Base-by-base conservation (phyloP, 2,329 filamentous ascomycete genomes). In the Sarocladiaceae sp. region DNA sequence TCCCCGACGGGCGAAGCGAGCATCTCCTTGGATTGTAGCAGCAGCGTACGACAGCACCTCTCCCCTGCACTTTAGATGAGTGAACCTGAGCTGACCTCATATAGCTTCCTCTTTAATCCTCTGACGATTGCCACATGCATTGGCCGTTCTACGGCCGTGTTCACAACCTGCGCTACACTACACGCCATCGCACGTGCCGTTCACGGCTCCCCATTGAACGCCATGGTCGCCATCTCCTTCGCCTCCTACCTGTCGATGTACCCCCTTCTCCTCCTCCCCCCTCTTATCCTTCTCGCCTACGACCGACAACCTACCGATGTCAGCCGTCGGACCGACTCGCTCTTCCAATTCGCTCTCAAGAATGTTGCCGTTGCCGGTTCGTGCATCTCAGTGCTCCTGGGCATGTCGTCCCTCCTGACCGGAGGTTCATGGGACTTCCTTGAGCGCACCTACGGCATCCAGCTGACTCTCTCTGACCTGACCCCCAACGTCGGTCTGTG, bases 401-500 rank as follows among this genome's bases (percentile, higher is more conserved):
- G 68, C 41, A 74, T 88, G 54, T 96, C 90, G 0, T 85, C 76
- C 51, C 58, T 85, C 24, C 68, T 95, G 32, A 87, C 85, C 1
- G 82, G 74, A 24, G 74, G 80, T 49, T 94, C 89, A 2, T 95
- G 87, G 86, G 82, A 90, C 50, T 98, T 97, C 58, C 65, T 97
- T 16, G 66, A 76, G 6, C 88, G 89, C 16, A 96, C 93, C 1
- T 98, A 98, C 64, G 89, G 91, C 53, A 88, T 95, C 37, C 90
- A 95, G 55, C 75, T 98, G 29, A 81, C 93, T 1, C 77, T 98
- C 3, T 88, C 89, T 7, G 93, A 98, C 59, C 74, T 98, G 32
- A 94, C 91, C 0, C 93, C 93, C 11, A 98, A 97, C 53, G 85
- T 94, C 23, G 93, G 93, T 1, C 73, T 98, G 1, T 98, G 93